Percentiles rank a stretch among this genome's conserved stretches.
These are phyloP conservation scores for Syzygium aromaticum DNA, from an alignment of 345 rosid genomes.

Conservation along the genomic window DNA sequence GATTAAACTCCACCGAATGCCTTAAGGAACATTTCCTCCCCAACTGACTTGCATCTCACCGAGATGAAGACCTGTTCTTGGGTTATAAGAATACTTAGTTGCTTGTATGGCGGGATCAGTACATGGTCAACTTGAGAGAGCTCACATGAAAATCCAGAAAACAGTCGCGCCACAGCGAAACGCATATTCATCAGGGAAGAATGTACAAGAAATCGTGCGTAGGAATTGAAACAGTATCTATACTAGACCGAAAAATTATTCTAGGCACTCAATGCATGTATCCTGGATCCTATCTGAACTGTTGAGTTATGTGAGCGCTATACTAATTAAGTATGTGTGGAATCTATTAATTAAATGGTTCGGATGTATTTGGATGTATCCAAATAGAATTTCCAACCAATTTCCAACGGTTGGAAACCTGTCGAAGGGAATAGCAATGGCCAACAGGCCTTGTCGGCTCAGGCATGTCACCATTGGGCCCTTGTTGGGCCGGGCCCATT, in stretches of 20 bases:
- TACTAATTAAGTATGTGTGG: background rate
- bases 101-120: background rate
- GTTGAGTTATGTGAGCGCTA: no score
- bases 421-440: background rate
- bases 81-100: background rate
- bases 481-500: background rate
- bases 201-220: no score
- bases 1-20: fast-evolving
- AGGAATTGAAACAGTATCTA: no score
- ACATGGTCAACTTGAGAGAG: background rate
- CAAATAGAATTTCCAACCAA: background rate
- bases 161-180: no score
- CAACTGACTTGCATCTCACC: fast-evolving
- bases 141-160: background rate
- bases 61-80: background rate
- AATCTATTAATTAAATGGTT: background rate
- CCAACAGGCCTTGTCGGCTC: background rate
- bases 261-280: no score
- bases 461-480: background rate
- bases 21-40: background rate
- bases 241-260: no score
- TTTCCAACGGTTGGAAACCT: background rate
- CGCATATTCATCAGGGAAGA: no score
- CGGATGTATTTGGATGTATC: background rate
- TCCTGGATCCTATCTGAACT: no score